Evolutionary conservation across 116 monocot species (phyloP).

Genomic region (Dioscorea cayenensis): DNA sequence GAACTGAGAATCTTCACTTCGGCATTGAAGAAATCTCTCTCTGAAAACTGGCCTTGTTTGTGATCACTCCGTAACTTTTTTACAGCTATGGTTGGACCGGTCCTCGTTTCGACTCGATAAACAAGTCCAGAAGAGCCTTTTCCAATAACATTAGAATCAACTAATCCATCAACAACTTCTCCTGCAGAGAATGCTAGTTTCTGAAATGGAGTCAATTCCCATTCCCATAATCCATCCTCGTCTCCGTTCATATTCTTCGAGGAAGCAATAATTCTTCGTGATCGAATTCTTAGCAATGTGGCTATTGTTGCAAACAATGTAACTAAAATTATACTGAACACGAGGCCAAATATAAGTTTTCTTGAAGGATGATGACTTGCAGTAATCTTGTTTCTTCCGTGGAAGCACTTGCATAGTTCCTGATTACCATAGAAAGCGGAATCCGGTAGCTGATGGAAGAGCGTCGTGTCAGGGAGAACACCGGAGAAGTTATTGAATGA

Average conservation of each 20-base stretch:
- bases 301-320: neutral
- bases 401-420: conserved; percentile 15
- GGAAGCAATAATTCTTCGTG: neutral
- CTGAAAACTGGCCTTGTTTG: conserved; percentile 5
- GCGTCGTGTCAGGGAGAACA: conserved; percentile 12
- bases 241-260: neutral
- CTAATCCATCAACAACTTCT: conserved; percentile 10
- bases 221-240: conserved; percentile 1
- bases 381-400: neutral
- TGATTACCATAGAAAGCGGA: conserved; percentile 20
- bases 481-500: conserved; percentile 32
- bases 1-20: conserved; percentile 20
- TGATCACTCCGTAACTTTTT: conserved; percentile 14
- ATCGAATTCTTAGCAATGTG: neutral
- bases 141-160: conserved; percentile 20
- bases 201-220: conserved; percentile 27
- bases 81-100: conserved; percentile 8
- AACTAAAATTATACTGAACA: conserved; percentile 3
- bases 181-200: conserved; percentile 15
- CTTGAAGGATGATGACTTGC: neutral
- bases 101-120: conserved; percentile 12
- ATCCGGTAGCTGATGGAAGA: conserved; percentile 23
- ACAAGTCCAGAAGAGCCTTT: conserved; percentile 21
- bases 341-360: neutral
- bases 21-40: conserved; percentile 14